Conservation (phyloP, 176 grass and related monocot species). For the Neostapfia colusana region DNA sequence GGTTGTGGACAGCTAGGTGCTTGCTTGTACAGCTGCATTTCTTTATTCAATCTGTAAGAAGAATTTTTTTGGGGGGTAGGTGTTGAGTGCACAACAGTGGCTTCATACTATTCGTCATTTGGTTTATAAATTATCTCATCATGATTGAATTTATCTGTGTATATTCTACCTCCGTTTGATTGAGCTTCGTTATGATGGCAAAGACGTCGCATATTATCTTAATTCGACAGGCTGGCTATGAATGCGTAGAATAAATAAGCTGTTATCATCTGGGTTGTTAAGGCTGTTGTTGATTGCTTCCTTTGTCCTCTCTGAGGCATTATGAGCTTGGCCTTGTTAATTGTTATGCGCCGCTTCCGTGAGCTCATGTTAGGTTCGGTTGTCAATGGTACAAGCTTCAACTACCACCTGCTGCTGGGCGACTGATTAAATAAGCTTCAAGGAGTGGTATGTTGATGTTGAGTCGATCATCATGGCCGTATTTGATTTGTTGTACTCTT, state of each 20-base stretch:
- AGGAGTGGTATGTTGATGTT: slow-evolving; percentile 30
- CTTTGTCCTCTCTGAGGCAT: slow-evolving; percentile 40
- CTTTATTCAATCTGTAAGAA: slow-evolving; percentile 98
- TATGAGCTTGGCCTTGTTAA: slow-evolving; percentile 31
- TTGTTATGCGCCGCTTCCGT: slow-evolving; percentile 30
- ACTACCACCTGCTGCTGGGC: slow-evolving; percentile 41
- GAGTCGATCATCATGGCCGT: slow-evolving; percentile 29
- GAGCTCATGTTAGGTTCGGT: slow-evolving; percentile 42
- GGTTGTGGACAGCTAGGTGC: slow-evolving; percentile 58
- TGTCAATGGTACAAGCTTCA: slow-evolving; percentile 36
- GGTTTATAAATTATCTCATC: slow-evolving; percentile 50
- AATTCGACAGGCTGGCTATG: slow-evolving; percentile 35
- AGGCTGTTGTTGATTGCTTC: slow-evolving; percentile 42
- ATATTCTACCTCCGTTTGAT: slow-evolving; percentile 38
- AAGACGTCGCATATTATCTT: slow-evolving; percentile 34
- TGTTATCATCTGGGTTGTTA: slow-evolving; percentile 43
- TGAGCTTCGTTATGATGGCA: slow-evolving; percentile 30
- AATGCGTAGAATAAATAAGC: slow-evolving; percentile 17
- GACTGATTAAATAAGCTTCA: slow-evolving; percentile 28
- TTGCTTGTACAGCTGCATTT: slow-evolving; percentile 94
- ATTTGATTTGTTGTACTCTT: slow-evolving; percentile 29
- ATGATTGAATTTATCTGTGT: slow-evolving; percentile 50
- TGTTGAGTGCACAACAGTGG: slow-evolving; percentile 46
- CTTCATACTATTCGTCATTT: slow-evolving; percentile 51
- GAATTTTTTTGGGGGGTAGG: slow-evolving; percentile 68